Base-by-base conservation (phyloP, 768 basidiomycete genomes). In the Hygrocybe coccinea region DNA sequence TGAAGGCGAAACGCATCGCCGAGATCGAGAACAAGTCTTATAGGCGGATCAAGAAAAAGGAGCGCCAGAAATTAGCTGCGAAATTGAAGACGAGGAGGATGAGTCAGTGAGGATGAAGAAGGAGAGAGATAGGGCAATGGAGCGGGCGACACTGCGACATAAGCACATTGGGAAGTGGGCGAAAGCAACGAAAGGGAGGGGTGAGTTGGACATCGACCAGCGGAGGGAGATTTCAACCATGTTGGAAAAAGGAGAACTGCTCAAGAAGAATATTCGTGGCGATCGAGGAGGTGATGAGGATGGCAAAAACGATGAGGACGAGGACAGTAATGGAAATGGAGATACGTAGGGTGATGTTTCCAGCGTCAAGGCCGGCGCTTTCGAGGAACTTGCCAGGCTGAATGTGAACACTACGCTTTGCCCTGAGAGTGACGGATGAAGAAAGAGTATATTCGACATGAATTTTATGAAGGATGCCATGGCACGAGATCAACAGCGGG, bases 21-120 rank as follows among this genome's bases (percentile, higher is more conserved):
- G 97, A 95, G 74, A 99, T 99, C 72, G 97, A 98, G 76, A 91
- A 88, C 68, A 95, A 93, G 72, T 84, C 91, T 2, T 98, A 93
- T 67, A 79, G 94, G 25, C 86, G 87, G 60, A 77, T 97, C 46
- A 85, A 85, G 64, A 80, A 90, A 67, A 93, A 89, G 66, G 82
- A 87, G 64, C 79, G 80, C 45, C 88, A 85, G 56, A 83, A 82
- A 58, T 71, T 86, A 12, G 68, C 70, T 43, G 71, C 74, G 58
- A 78, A 79, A 56, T 76, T 76, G 35, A 71, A 14, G 76, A 67
- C 2, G 77, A 78, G 7, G 79, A 82, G 51, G 84, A 79, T 38
- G 81, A 79, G 35, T 83, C 75, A 48, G 77, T 66, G 2, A 78
- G 75, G 57, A 62, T 92, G 67, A 87, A 87, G 71, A 73, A 79